Evolutionary conservation across 2,329 filamentous ascomycete species (phyloP).

Genomic region (Colletotrichum tanaceti): DNA sequence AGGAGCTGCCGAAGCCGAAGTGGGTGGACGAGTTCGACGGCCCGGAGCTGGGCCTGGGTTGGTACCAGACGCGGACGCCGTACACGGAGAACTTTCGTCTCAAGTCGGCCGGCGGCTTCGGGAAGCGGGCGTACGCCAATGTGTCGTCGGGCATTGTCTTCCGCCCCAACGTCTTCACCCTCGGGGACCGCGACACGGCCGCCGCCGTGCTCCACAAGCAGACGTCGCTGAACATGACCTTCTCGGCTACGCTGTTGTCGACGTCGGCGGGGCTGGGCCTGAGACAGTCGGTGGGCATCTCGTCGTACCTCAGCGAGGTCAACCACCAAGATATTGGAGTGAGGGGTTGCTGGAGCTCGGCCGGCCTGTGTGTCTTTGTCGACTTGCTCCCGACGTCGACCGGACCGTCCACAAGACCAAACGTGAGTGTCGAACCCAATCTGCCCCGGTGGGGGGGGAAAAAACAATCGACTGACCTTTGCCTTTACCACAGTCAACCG

Average conservation of each 20-base stretch:
- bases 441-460: too few species aligned
- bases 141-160: slow-evolving; percentile 46
- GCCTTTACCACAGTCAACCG: slow-evolving; percentile 18
- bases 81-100: slow-evolving; percentile 32
- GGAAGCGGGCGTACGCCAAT: slow-evolving; percentile 11
- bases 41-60: slow-evolving; percentile 13
- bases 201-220: slow-evolving; percentile 47
- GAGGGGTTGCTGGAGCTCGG: slow-evolving; percentile 43
- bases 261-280: slow-evolving; percentile 40
- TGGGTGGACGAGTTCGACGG: slow-evolving; percentile 28
- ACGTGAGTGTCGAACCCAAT: background rate
- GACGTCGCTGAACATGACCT: slow-evolving; percentile 48
- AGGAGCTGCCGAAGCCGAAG: slow-evolving; percentile 18
- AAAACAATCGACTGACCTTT: background rate
- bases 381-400: slow-evolving; percentile 27
- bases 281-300: slow-evolving; percentile 45
- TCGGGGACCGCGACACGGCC: slow-evolving; percentile 47
- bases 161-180: slow-evolving; percentile 44
- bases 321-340: slow-evolving; percentile 47
- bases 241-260: slow-evolving; percentile 42
- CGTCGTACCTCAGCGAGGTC: slow-evolving; percentile 45
- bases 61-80: slow-evolving; percentile 34
- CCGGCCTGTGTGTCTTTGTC: slow-evolving; percentile 42
- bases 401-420: slow-evolving; percentile 26
- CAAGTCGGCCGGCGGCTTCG: background rate